Evolutionary conservation across 2,329 filamentous ascomycete species (phyloP).

Genomic region (Beauveria bassiana): DNA sequence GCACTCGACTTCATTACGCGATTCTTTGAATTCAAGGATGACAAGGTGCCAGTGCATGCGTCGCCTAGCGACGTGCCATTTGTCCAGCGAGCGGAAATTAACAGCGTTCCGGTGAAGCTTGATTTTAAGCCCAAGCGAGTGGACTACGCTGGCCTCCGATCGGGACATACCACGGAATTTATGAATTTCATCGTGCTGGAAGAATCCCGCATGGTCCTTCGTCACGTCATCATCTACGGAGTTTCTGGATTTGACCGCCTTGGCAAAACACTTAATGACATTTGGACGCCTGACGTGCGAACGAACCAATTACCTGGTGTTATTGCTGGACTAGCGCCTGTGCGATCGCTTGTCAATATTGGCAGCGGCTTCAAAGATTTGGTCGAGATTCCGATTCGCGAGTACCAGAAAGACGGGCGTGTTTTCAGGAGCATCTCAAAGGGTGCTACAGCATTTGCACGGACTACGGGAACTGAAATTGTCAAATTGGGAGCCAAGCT

Average conservation of each 20-base stretch:
- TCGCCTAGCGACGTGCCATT: conserved; percentile 71
- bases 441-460: conserved; percentile 81
- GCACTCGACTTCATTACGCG: conserved; percentile 93
- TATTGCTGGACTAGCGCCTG: conserved; percentile 78
- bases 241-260: conserved; percentile 84
- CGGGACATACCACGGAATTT: conserved; percentile 91
- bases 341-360: conserved; percentile 87
- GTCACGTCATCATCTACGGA: conserved; percentile 88
- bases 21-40: conserved; percentile 97
- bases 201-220: conserved; percentile 74
- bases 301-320: conserved; percentile 82
- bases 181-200: conserved; percentile 98
- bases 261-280: conserved; percentile 83
- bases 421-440: conserved; percentile 88
- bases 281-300: conserved; percentile 93
- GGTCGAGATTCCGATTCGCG: conserved; percentile 79
- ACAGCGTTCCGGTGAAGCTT: conserved; percentile 70
- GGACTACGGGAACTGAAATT: conserved; percentile 89
- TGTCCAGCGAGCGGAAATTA: conserved; percentile 81
- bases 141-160: conserved; percentile 86
- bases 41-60: conserved; percentile 45
- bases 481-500: conserved; percentile 90
- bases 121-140: conserved; percentile 99
- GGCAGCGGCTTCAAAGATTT: conserved; percentile 80
- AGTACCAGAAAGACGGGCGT: conserved; percentile 90